Conservation (phyloP, 768 basidiomycete species). For the Suillus spraguei region DNA sequence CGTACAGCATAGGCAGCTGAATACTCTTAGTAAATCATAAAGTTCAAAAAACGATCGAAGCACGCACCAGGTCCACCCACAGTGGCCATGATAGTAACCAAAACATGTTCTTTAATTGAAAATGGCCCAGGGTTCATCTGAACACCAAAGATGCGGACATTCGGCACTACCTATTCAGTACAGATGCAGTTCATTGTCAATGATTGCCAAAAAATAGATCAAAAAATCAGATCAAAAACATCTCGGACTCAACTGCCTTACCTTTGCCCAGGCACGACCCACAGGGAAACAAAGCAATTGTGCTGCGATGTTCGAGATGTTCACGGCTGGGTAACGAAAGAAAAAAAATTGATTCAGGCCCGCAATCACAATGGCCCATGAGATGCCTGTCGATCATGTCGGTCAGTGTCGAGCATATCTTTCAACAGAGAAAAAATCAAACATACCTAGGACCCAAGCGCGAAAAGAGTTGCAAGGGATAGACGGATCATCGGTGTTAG, state of each 20-base stretch:
- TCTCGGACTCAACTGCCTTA: slow-evolving; percentile 14
- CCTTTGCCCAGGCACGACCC: slow-evolving; percentile 63
- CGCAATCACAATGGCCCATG: slow-evolving; percentile 61
- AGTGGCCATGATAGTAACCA: slow-evolving; percentile 70
- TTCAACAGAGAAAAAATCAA: slow-evolving; percentile 14
- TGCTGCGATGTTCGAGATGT: slow-evolving; percentile 55
- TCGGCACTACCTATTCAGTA: slow-evolving; percentile 46
- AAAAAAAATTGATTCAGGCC: slow-evolving; percentile 82
- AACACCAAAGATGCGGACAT: slow-evolving; percentile 55
- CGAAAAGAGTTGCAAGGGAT: slow-evolving; percentile 65
- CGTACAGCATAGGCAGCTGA: slow-evolving; percentile 50
- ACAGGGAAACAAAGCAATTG: slow-evolving; percentile 72
- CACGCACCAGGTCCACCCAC: slow-evolving; percentile 36
- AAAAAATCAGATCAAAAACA: background rate
- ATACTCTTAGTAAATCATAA: slow-evolving; percentile 10
- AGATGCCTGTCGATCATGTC: slow-evolving; percentile 27
- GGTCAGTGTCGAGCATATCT: background rate
- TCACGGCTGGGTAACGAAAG: slow-evolving; percentile 61
- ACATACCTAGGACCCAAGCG: slow-evolving; percentile 56
- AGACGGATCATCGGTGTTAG: slow-evolving; percentile 67
- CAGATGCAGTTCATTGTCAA: background rate
- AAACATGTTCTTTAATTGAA: slow-evolving; percentile 71
- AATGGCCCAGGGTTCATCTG: slow-evolving; percentile 75
- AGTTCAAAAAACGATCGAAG: background rate
- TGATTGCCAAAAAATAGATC: background rate